Evolutionary conservation across 352 stramenopile genomes (phyloP).

Genomic region (Phytophthora podocarpi): DNA sequence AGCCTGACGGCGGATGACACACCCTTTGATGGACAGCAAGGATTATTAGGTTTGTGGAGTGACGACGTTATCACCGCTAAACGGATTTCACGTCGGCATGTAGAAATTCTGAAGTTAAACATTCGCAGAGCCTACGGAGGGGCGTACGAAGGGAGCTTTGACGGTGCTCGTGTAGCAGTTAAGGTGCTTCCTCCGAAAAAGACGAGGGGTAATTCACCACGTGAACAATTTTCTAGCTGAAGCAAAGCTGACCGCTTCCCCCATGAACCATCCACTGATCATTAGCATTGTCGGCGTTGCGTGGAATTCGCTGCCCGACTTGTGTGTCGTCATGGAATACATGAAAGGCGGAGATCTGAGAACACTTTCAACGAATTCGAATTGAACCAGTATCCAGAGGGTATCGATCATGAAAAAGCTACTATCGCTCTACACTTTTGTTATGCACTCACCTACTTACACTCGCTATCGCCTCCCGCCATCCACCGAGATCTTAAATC

Average conservation of each 20-base stretch:
- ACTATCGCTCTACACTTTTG: constrained; percentile 40
- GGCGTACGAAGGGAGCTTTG: no score
- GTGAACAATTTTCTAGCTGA: constrained; percentile 42
- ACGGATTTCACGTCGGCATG: no score
- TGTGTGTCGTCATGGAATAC: constrained; percentile 52
- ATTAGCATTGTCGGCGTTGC: constrained; percentile 46
- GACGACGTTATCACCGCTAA: no score
- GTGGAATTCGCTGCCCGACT: constrained; percentile 44
- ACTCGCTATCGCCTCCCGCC: constrained; percentile 21
- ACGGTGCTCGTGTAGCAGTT: no score
- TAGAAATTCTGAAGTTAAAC: no score
- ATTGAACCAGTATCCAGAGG: not conserved
- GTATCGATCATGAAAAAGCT: constrained; percentile 21
- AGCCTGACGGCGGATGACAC: no score
- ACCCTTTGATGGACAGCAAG: no score
- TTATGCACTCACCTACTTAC: constrained; percentile 30
- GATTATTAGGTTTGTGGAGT: no score
- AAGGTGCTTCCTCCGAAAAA: no score
- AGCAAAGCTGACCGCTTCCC: constrained; percentile 41
- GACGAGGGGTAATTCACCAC: not conserved
- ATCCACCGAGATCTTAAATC: constrained; percentile 68
- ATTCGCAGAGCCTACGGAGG: no score
- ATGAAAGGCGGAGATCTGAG: constrained; percentile 52
- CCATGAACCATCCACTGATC: constrained; percentile 40
- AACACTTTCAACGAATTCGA: constrained; percentile 34